A percentile compares a stretch with the other conserved stretches of the same genome.
Evolutionary conservation across 345 rosid genomes (phyloP).

Genomic region (Salix suchowensis): DNA sequence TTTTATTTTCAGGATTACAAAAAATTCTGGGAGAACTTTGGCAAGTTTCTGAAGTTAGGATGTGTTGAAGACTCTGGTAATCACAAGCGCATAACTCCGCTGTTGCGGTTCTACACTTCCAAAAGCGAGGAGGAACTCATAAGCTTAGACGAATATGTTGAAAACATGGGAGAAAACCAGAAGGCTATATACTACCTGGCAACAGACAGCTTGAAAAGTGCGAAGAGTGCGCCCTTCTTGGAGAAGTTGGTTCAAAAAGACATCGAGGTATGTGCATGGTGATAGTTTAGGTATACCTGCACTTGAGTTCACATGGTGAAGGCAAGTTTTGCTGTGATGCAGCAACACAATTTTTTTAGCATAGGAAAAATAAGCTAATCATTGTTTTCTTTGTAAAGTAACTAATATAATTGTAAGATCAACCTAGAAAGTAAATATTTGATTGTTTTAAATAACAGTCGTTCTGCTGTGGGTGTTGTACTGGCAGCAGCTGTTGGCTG

Average conservation of each 20-base stretch:
- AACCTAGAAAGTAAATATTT: too few relatives aligned
- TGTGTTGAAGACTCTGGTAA: constrained; percentile 94
- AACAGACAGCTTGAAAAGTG: constrained; percentile 89
- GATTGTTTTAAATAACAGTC: too few relatives aligned
- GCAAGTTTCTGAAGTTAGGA: constrained; percentile 85
- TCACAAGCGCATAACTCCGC: constrained; percentile 86
- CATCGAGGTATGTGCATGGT: constrained; percentile 56
- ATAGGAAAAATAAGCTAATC: background rate
- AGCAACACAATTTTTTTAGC: too few relatives aligned
- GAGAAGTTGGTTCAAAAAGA: constrained; percentile 89
- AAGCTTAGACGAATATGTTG: constrained; percentile 81
- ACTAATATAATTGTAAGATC: too few relatives aligned
- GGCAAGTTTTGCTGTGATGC: background rate
- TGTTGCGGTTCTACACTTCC: constrained; percentile 74
- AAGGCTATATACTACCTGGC: constrained; percentile 94
- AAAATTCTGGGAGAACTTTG: constrained; percentile 98
- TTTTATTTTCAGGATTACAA: constrained; percentile 70
- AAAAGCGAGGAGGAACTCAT: constrained; percentile 79
- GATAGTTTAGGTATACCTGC: background rate
- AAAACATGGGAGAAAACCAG: constrained; percentile 93
- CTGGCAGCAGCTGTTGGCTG: background rate
- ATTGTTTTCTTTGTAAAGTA: background rate
- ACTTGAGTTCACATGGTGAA: background rate
- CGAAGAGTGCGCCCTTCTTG: constrained; percentile 88
- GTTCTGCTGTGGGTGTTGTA: too few relatives aligned